Evolutionary conservation across 1,284 basidiomycete genomes (phyloP).

Genomic region (Marasmius oreades): DNA sequence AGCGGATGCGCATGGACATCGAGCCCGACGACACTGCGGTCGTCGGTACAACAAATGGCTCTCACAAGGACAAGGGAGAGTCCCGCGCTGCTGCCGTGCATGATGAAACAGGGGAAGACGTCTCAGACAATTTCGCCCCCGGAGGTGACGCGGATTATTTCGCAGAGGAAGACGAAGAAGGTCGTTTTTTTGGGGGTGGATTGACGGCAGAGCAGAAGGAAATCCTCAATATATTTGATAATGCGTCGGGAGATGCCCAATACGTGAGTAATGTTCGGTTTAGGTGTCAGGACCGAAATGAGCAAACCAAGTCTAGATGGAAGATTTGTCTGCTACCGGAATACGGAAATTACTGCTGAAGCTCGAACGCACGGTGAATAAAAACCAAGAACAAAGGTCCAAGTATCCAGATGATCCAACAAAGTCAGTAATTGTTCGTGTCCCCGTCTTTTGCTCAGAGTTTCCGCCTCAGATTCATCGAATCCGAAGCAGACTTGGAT

Average conservation of each 20-base stretch:
- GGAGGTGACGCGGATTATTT: constrained; percentile 88
- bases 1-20: constrained; percentile 64
- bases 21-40: constrained; percentile 18
- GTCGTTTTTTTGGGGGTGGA: constrained; percentile 91
- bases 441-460: constrained; percentile 3
- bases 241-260: constrained; percentile 57
- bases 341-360: constrained; percentile 75
- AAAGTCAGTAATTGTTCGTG: constrained; percentile 53
- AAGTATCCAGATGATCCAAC: constrained; percentile 89
- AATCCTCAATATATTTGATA: constrained; percentile 86
- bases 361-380: constrained; percentile 87
- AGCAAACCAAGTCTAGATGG: constrained; percentile 42
- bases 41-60: not conserved
- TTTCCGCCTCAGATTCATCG: constrained; percentile 76
- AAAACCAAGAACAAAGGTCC: constrained; percentile 93
- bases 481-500: constrained; percentile 96
- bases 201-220: constrained; percentile 88
- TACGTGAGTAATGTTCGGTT: constrained; percentile 31
- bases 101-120: constrained; percentile 28
- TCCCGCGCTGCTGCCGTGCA: constrained; percentile 51
- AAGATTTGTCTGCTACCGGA: constrained; percentile 64
- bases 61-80: constrained; percentile 26
- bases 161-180: constrained; percentile 87
- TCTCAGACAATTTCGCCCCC: constrained; percentile 56
- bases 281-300: constrained; percentile 18